Percentiles rank a stretch among this genome's conserved stretches.
These are phyloP conservation scores for Cyberlindnera galapagoensis DNA, from an alignment of 805 yeast genomes.

Conservation along the genomic window DNA sequence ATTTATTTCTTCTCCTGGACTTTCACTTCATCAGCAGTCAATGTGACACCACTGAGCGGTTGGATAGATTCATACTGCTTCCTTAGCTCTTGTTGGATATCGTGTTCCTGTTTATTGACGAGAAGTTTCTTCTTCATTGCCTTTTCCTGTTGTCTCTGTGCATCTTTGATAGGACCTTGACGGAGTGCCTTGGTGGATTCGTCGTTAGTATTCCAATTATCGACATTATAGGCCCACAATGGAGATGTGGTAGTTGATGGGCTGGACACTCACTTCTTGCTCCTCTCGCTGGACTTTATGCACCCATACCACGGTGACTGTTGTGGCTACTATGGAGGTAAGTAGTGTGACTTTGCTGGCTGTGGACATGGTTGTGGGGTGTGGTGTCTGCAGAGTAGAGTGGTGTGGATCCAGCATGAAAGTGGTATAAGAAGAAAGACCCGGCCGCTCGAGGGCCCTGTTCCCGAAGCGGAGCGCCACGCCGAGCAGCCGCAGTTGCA, in stretches of 20 bases:
- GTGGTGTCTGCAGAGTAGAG: neutral
- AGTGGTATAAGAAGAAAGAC: too few relatives aligned
- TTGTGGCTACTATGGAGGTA: slow-evolving; percentile 46
- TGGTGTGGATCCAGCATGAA: too few relatives aligned
- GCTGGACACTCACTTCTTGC: slow-evolving; percentile 39
- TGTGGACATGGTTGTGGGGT: slow-evolving; percentile 50
- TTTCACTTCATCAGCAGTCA: slow-evolving; percentile 39
- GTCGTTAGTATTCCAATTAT: slow-evolving; percentile 9
- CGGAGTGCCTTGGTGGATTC: slow-evolving; percentile 43
- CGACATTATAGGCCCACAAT: neutral
- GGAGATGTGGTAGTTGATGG: too few relatives aligned
- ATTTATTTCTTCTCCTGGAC: slow-evolving; percentile 11
- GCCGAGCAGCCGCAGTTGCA: too few relatives aligned
- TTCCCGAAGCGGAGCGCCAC: too few relatives aligned
- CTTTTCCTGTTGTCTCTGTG: slow-evolving; percentile 38
- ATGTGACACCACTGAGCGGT: slow-evolving; percentile 52
- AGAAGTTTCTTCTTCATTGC: slow-evolving; percentile 25
- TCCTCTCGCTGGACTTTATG: slow-evolving; percentile 65
- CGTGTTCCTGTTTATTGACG: slow-evolving; percentile 59
- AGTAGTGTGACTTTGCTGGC: slow-evolving; percentile 75
- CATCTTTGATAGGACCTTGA: slow-evolving; percentile 83
- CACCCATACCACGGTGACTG: slow-evolving; percentile 58
- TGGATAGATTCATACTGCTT: slow-evolving; percentile 53
- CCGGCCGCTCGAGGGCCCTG: neutral
- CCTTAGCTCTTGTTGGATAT: slow-evolving; percentile 52